phyloP scores from a whole-genome alignment of 1,284 basidiomycete species.

The Rhodofomes roseus region DNA sequence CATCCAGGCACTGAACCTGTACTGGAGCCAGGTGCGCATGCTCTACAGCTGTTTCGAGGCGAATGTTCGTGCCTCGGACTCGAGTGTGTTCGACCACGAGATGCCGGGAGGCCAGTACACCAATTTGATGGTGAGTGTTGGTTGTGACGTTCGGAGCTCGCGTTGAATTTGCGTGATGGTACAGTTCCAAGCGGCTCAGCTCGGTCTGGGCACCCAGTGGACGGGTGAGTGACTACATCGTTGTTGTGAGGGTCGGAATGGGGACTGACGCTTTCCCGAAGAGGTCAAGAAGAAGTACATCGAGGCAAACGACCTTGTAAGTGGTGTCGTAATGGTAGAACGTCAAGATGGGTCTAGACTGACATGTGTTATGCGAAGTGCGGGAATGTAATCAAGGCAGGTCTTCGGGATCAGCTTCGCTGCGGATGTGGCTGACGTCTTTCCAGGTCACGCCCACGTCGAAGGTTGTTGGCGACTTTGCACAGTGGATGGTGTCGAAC shows the following conservation, averaged over 20 bases:
- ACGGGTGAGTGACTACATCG: conserved; percentile 45
- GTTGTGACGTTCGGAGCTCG: neutral
- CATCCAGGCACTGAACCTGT: conserved; percentile 95
- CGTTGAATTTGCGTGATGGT: conserved; percentile 3
- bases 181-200: conserved; percentile 97
- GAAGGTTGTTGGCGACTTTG: conserved; percentile 99
- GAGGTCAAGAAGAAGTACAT: conserved; percentile 99
- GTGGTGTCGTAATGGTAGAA: conserved; percentile 25
- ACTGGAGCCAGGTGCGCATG: conserved; percentile 97
- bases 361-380: conserved; percentile 48
- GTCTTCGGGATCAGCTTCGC: neutral
- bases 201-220: conserved; percentile 98
- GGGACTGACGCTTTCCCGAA: conserved; percentile 28
- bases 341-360: conserved; percentile 3
- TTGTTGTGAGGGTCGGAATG: conserved; percentile 4
- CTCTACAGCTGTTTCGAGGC: conserved; percentile 98
- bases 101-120: conserved; percentile 99
- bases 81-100: conserved; percentile 98
- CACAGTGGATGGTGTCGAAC: conserved; percentile 99
- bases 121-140: conserved; percentile 75
- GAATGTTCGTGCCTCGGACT: conserved; percentile 95
- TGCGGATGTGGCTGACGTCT: conserved; percentile 1
- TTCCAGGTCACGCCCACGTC: conserved; percentile 94
- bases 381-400: conserved; percentile 93
- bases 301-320: conserved; percentile 88